Conservation (phyloP, 2,329 filamentous ascomycete genomes). For the Calonectria leucothoes region DNA sequence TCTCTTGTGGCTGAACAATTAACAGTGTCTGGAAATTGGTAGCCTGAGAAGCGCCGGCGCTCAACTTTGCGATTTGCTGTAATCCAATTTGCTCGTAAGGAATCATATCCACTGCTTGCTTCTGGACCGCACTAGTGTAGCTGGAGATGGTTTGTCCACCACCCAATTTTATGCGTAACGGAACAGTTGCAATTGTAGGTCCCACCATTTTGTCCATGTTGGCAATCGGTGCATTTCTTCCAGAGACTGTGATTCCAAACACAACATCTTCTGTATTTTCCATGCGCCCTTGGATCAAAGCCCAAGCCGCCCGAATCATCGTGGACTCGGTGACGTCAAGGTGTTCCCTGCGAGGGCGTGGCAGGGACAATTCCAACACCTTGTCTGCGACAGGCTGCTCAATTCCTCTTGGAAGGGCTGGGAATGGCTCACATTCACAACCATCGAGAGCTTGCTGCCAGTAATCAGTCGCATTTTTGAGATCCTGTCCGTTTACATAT, state of each 20-base stretch:
- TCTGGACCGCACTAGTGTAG: not conserved
- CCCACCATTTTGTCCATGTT: not conserved
- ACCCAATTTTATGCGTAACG: not conserved
- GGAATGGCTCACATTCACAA: slow-evolving; percentile 9
- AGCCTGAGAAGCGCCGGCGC: not conserved
- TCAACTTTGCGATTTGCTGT: not conserved
- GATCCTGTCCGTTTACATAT: not conserved
- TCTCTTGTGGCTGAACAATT: not conserved
- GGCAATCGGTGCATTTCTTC: not conserved
- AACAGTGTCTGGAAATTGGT: not conserved
- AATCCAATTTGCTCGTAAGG: not conserved
- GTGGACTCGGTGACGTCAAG: not conserved
- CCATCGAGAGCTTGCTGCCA: slow-evolving; percentile 6
- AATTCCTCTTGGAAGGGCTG: not conserved
- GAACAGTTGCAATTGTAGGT: not conserved
- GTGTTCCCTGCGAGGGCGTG: not conserved
- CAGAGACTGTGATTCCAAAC: not conserved
- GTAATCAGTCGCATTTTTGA: not conserved
- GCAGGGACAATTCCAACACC: not conserved
- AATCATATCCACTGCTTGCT: not conserved
- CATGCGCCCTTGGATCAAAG: not conserved
- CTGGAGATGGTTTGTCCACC: not conserved
- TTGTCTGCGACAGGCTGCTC: slow-evolving; percentile 9
- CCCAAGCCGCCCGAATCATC: not conserved
- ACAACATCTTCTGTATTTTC: not conserved